Evolutionary conservation across 345 rosid species (phyloP).

Genomic region (Syzygium jambos): DNA sequence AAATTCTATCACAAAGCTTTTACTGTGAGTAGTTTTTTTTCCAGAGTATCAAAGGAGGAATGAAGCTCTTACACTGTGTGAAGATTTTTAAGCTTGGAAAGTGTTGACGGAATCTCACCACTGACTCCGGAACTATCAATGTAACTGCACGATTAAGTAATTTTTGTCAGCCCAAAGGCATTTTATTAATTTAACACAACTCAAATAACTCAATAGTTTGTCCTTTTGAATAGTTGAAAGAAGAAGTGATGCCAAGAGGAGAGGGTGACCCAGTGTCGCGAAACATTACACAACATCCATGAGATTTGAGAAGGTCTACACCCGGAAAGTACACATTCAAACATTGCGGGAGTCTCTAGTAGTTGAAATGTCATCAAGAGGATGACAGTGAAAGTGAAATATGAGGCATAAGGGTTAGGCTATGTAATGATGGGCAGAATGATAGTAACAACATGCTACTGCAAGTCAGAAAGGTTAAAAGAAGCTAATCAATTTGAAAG

Average conservation of each 20-base stretch:
- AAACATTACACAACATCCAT: not conserved
- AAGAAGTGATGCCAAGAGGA: not conserved
- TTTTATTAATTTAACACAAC: not conserved
- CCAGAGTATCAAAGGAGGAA: not conserved
- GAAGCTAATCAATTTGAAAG: not conserved
- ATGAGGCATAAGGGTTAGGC: not conserved
- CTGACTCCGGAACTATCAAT: not conserved
- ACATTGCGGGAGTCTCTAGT: not conserved
- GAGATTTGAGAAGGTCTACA: not conserved
- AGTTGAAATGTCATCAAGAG: not conserved
- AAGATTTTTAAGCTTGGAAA: not conserved
- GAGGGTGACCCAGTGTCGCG: not conserved
- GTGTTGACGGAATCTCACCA: not conserved
- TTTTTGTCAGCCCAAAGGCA: not conserved
- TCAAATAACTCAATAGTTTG: not conserved
- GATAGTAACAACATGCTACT: not conserved
- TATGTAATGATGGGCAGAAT: not conserved
- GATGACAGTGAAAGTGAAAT: not conserved
- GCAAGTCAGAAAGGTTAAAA: not conserved
- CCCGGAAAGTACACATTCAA: not conserved
- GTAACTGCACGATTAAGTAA: not conserved
- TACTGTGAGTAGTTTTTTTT: not conserved
- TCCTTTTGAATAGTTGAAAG: not conserved
- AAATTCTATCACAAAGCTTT: not conserved
- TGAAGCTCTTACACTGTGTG: not conserved